Base-by-base conservation (phyloP, 2,329 filamentous ascomycete genomes). In the Phyllosticta ampelicida region DNA sequence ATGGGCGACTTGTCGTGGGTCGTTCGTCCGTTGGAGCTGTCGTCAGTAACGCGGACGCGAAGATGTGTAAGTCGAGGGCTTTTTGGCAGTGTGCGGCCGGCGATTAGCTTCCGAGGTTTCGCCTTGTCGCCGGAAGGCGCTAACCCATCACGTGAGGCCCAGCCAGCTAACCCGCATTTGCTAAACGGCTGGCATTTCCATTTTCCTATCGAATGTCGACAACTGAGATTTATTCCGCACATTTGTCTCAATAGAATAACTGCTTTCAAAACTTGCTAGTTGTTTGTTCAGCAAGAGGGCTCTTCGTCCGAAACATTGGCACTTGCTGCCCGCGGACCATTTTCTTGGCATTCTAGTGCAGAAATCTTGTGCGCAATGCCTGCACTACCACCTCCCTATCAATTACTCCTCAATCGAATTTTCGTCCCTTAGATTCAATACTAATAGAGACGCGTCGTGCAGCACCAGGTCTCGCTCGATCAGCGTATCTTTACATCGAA, bases 1-100 rank as follows among this genome's bases (percentile, higher is more conserved):
- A 16, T 60, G 56, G 54, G 56, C 56, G 51, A 59, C 56, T 59
- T 54, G 56, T 59, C 56, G 56, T 59, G 44, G 36, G 56, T 58
- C 51, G 56, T 36, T 20, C 54, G 48, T 58, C 49, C 30, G 48
- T 44, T 53, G 51, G 36, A 44, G 56, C 53, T 53, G 56, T 59
- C 56, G 56, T 59, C 52, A 52, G 51, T 59, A 51, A 54, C 56
- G 44, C 53, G 48, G 53, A 18, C 48, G 21, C 23, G 48, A 51
- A 51, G 56, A n/a, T 48, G 53, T 54, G 56, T 59, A 30, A n/a
- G 36, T n/a, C 18, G 21, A 54, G 53, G 56, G 56, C 56, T 59
- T 59, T 59, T 59, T 59, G 56, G 56, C 53, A 54, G 51, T 59
- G 56, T 59, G 56, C 52, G 56, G 56, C 52, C 53, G 18, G 30